These are phyloP conservation scores for Penicillium nordicum DNA, from an alignment of 2,329 filamentous ascomycete genomes.

Conservation along the genomic window DNA sequence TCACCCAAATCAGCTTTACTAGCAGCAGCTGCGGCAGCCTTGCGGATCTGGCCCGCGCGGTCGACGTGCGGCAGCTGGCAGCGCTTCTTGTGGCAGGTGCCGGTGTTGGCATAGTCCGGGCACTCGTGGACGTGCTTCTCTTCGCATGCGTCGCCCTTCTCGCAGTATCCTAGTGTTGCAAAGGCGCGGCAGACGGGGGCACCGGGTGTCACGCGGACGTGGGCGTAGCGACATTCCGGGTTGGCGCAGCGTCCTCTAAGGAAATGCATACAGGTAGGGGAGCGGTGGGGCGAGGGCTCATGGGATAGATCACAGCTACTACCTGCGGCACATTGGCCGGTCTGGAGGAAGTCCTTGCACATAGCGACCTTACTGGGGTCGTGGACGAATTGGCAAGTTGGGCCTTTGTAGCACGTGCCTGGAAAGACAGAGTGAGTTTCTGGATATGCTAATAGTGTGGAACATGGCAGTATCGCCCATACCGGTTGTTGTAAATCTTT, in stretches of 20 bases:
- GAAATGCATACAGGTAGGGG: constrained; percentile 85
- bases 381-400: constrained; percentile 75
- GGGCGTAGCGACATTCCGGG: constrained; percentile 77
- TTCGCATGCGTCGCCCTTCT: constrained; percentile 70
- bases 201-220: constrained; percentile 71
- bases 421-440: constrained; percentile 34
- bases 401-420: constrained; percentile 85
- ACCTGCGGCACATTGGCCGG: constrained; percentile 72
- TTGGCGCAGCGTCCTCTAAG: constrained; percentile 88
- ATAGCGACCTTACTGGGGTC: constrained; percentile 82
- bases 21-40: constrained; percentile 45
- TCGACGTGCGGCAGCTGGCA: constrained; percentile 87
- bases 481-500: constrained; percentile 57
- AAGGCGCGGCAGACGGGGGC: constrained; percentile 82
- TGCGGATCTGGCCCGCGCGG: constrained; percentile 74
- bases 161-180: constrained; percentile 83
- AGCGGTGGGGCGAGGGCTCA: constrained; percentile 75
- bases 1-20: constrained; percentile 45
- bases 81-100: constrained; percentile 72
- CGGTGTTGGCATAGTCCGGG: constrained; percentile 90
- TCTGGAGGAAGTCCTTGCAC: constrained; percentile 82
- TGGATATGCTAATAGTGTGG: not conserved
- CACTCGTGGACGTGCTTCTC: constrained; percentile 90
- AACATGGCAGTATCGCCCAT: constrained; percentile 27
- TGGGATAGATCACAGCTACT: constrained; percentile 87